A percentile compares a stretch with the other conserved stretches of the same genome.
These are phyloP conservation scores for Neurospora sublineolata DNA, from an alignment of 495 filamentous ascomycete species.

Conservation along the genomic window DNA sequence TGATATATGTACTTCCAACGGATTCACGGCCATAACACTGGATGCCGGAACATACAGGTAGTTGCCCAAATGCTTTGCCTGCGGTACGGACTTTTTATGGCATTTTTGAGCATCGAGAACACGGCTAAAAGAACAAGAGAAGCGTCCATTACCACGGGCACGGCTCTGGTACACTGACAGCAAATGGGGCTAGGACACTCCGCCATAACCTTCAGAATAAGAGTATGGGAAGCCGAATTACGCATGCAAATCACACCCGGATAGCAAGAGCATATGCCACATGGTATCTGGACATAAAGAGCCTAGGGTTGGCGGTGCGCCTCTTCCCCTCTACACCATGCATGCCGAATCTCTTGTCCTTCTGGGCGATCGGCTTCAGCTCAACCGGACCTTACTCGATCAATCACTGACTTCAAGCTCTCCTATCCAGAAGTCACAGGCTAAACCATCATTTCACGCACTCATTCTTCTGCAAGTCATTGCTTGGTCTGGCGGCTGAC, in stretches of 20 bases:
- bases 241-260: fast-evolving
- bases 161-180: neutral
- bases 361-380: neutral
- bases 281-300: neutral
- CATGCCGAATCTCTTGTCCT: neutral
- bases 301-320: neutral
- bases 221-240: neutral
- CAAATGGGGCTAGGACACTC: neutral
- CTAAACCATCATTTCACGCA: neutral
- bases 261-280: neutral
- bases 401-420: neutral
- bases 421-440: neutral
- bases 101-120: neutral
- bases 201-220: neutral
- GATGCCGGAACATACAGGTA: neutral
- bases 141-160: neutral
- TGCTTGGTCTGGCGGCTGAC: neutral
- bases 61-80: neutral
- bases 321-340: neutral
- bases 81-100: fast-evolving
- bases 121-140: neutral
- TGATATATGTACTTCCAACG: neutral
- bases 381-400: neutral
- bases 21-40: neutral
- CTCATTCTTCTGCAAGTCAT: neutral